Evolutionary conservation across 352 stramenopile genomes (phyloP).

Genomic region (Globisporangium recalcitrans): DNA sequence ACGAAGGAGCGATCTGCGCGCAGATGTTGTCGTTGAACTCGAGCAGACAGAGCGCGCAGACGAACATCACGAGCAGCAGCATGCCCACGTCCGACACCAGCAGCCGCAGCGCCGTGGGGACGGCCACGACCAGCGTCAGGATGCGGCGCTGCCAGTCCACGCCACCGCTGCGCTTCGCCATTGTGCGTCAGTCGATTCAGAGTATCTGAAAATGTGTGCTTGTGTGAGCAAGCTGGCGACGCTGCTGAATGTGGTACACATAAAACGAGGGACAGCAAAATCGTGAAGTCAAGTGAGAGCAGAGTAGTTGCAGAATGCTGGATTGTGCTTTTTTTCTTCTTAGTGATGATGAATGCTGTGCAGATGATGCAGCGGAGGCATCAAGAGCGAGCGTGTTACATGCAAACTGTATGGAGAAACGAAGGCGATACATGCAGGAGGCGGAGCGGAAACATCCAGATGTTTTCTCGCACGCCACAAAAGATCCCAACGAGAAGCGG

Average conservation of each 20-base stretch:
- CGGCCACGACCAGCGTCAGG: conserved; percentile 50
- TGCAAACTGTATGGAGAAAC: neutral
- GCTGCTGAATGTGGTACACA: too few relatives aligned
- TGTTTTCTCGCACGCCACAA: neutral
- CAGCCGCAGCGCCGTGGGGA: conserved; percentile 52
- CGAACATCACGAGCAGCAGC: conserved; percentile 35
- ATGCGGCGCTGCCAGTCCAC: conserved; percentile 58
- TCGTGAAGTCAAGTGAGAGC: too few relatives aligned
- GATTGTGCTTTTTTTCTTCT: neutral
- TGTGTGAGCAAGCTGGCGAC: too few relatives aligned
- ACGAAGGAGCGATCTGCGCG: conserved; percentile 27
- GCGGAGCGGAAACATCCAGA: neutral
- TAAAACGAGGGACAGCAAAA: too few relatives aligned
- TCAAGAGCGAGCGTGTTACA: neutral
- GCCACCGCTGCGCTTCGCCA: conserved; percentile 9
- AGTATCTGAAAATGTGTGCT: too few relatives aligned
- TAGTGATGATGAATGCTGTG: neutral
- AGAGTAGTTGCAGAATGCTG: neutral
- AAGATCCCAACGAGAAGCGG: neutral
- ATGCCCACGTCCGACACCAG: conserved; percentile 45
- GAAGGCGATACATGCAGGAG: neutral
- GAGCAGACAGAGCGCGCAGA: conserved; percentile 50
- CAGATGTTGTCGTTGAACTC: conserved; percentile 57
- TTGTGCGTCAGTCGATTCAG: neutral
- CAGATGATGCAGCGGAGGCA: neutral